Evolutionary conservation across 768 basidiomycete species (phyloP).

Genomic region (Cystobasidiopsis lactophilus): DNA sequence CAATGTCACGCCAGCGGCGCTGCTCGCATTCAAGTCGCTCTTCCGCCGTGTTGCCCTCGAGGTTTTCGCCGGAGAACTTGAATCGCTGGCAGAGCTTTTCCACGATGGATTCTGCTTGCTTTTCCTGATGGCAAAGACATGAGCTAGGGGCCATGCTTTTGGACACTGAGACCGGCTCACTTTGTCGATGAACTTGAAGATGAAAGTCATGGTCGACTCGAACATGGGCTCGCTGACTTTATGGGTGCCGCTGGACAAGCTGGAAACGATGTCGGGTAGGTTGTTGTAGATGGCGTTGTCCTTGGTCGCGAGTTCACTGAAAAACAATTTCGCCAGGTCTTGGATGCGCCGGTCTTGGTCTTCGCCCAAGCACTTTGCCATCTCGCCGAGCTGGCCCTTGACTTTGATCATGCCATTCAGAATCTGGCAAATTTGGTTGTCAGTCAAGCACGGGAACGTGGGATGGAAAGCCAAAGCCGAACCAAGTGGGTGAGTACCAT

Average conservation of each 20-base stretch:
- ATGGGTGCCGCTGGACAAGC: conserved; percentile 70
- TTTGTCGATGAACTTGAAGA: conserved; percentile 94
- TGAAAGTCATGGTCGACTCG: conserved; percentile 78
- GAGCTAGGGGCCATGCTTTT: neutral
- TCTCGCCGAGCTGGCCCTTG: conserved; percentile 95
- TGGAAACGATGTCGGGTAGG: conserved; percentile 85
- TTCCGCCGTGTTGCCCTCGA: too few species aligned
- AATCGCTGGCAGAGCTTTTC: conserved; percentile 96
- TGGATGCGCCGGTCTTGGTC: conserved; percentile 67
- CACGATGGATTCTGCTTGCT: conserved; percentile 84
- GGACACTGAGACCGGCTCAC: conserved; percentile 29
- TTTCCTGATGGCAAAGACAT: conserved; percentile 39
- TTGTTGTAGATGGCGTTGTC: conserved; percentile 99
- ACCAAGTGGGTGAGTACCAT: conserved; percentile 47
- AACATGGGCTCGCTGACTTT: conserved; percentile 82
- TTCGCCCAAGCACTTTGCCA: conserved; percentile 99
- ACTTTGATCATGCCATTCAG: conserved; percentile 99
- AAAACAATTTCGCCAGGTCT: conserved; percentile 94
- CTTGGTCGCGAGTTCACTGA: conserved; percentile 82
- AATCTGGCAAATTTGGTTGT: conserved; percentile 38
- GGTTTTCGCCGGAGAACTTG: conserved; percentile 56
- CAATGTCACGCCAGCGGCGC: conserved; percentile 92
- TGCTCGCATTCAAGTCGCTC: too few species aligned
- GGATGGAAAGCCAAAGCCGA: neutral
- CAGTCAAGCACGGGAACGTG: conserved; percentile 36